Evolutionary conservation across 176 grass and related monocot genomes (phyloP), one percentile per base, ranked within the genome.

Genomic region (Lolium rigidum): DNA sequence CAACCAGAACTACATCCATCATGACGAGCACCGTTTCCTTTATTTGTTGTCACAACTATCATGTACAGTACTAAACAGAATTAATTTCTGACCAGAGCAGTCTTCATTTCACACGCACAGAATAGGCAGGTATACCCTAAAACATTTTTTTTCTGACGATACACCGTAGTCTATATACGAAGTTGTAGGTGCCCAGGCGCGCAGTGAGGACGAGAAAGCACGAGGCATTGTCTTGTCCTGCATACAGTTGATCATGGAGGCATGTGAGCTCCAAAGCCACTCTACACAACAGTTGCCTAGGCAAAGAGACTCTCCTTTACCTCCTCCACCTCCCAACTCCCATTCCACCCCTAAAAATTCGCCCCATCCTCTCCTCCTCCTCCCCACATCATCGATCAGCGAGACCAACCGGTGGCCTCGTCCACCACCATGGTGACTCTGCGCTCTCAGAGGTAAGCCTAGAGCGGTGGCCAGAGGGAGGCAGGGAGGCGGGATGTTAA

Each of bases 251-350:
- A 43, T 17, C 67, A 41, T 70, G 37, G 67, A 70, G 67, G 17
- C 41, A n/a, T 48, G 43, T 73, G 70, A 73, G 43, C 70, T 73
- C 70, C 70, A 74, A 50, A 25, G 21, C 70, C 47, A 74, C 6
- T 8, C 6, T 21, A 16, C 70, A 49, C 20, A 49, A 28, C 1
- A 14, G 61, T 13, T 65, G 25, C 62, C 51, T 9, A 64, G 61
- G 22, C 61, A 64, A 17, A 68, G 64, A 17, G 31, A 50, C 24
- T 48, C n/a, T 2, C 47, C 46, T 56, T 56, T 56, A 56, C 54
- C 54, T 3, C 20, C n/a, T 73, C 68, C 68, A 41, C 41, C 20
- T 24, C 41, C 68, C 68, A 41, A 20, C 20, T 24, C 41, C 9
- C 46, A 16, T 16, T 49, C 13, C 21, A 28, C 47, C 49, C 12